These are phyloP conservation scores for Triticum urartu DNA, from an alignment of 176 grass and related monocot genomes.

Conservation along the genomic window DNA sequence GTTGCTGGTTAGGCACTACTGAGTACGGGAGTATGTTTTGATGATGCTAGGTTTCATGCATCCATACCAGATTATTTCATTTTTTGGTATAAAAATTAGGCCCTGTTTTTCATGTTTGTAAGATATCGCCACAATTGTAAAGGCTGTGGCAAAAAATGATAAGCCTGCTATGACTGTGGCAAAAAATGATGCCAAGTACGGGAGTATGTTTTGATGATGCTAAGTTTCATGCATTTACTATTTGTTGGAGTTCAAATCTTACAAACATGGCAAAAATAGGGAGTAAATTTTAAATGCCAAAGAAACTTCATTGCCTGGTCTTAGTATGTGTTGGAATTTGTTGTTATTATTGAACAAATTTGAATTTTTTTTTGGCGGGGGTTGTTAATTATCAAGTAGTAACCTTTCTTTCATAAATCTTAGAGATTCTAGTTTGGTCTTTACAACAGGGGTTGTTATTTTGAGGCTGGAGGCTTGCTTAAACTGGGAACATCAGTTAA, in stretches of 20 bases:
- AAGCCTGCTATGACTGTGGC: too few species aligned
- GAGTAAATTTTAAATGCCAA: background rate
- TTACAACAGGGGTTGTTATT: slow-evolving; percentile 92
- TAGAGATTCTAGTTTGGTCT: slow-evolving; percentile 15
- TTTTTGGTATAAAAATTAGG: background rate
- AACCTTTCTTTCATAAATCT: background rate
- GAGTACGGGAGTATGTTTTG: background rate
- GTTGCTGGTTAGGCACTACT: background rate
- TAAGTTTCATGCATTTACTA: background rate
- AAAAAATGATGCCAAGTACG: background rate
- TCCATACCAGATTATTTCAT: background rate
- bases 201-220: background rate
- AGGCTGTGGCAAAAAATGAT: too few species aligned
- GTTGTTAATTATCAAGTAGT: background rate
- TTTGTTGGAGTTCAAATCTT: too few species aligned
- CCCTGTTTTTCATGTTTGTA: slow-evolving; percentile 20
- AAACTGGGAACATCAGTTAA: slow-evolving; percentile 87
- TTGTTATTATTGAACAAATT: background rate
- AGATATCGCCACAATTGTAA: background rate
- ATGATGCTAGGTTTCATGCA: background rate
- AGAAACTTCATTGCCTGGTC: background rate
- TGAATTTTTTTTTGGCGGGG: background rate
- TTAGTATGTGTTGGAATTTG: background rate
- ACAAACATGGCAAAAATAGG: too few species aligned
- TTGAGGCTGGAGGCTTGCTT: slow-evolving; percentile 70